Base-by-base conservation (phyloP, 768 basidiomycete genomes). In the Obba rivulosa region DNA sequence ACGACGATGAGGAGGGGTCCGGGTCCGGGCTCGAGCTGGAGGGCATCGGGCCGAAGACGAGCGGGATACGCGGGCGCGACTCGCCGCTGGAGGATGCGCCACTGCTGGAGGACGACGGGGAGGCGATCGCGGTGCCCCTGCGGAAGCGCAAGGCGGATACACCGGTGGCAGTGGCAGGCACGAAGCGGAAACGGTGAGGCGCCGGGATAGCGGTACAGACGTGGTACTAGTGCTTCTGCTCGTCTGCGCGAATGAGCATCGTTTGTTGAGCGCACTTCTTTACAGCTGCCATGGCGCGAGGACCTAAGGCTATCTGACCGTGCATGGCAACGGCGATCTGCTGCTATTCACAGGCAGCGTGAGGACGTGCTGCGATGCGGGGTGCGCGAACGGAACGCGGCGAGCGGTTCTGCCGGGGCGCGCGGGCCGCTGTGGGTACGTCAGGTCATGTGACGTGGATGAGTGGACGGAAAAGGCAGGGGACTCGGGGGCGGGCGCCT, bases 61-160 rank as follows among this genome's bases (percentile, higher is more conserved):
- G 81, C 51, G 80, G 80, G 41, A 80, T 84, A 57, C 70, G 80
- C 34, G 52, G 56, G 49, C 34, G 46, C 22, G 38, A 42, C 25
- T n/a, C 48, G 53, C 38, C 42, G 34, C 34, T 37, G 23, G 39
- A 49, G 31, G 38, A 22, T 25, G 50, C 42, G 31, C 51, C 23
- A 41, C 56, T 34, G 24, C 38, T 23, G 53, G 44, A 52, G 73
- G 78, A 86, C 62, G 85, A 83, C 59, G 82, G 82, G 52, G 79
- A 81, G 23, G 69, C 67, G 45, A 87, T 88, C 63, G 81, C 85
- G 31, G 74, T 80, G 46, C 85, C 86, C 9, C 68, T 89, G 61
- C 78, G 87, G 65, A 76, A 77, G 46, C 75, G 87, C 55, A 85
- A 79, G 65, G 76, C 77, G 62, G 79, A 82, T 53, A 67, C 70